These are phyloP conservation scores for Penicillium lividum DNA, from an alignment of 495 filamentous ascomycete genomes.

Conservation along the genomic window DNA sequence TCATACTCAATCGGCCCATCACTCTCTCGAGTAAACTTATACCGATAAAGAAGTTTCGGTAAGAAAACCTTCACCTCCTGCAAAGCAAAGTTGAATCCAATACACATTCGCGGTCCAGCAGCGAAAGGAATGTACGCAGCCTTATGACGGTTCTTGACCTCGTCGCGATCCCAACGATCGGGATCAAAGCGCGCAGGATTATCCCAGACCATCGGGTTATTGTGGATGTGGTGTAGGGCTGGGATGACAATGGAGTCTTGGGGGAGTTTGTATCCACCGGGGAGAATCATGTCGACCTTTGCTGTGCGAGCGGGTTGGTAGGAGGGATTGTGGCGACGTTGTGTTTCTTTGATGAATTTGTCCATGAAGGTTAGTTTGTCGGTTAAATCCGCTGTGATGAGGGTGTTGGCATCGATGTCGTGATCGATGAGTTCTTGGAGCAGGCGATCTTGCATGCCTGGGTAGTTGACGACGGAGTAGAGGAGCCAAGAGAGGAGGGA, in stretches of 20 bases:
- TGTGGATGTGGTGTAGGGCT: slow-evolving; percentile 51
- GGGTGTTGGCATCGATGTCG: slow-evolving; percentile 37
- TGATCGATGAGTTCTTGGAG: slow-evolving; percentile 56
- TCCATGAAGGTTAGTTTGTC: slow-evolving; percentile 47
- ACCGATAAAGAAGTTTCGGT: slow-evolving; percentile 52
- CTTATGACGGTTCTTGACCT: slow-evolving; percentile 44
- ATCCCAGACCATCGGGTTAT: slow-evolving; percentile 50
- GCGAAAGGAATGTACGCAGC: slow-evolving; percentile 54
- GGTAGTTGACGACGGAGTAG: slow-evolving; percentile 49
- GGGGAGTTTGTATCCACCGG: slow-evolving; percentile 54
- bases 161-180: slow-evolving; percentile 54
- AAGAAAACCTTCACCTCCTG: slow-evolving; percentile 54
- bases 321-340: slow-evolving; percentile 54
- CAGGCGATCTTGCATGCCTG: slow-evolving; percentile 50
- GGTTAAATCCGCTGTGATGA: slow-evolving; percentile 26
- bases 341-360: slow-evolving; percentile 57
- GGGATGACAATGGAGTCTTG: slow-evolving; percentile 46
- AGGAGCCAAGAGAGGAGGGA: slow-evolving; percentile 48
- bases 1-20: slow-evolving; percentile 51
- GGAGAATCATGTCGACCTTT: slow-evolving; percentile 50
- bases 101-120: slow-evolving; percentile 48
- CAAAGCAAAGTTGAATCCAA: slow-evolving; percentile 60
- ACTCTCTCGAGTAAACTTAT: slow-evolving; percentile 45
- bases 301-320: slow-evolving; percentile 56
- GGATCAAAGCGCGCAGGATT: slow-evolving; percentile 53